Evolutionary conservation across 768 basidiomycete species (phyloP), one percentile per base, ranked within the genome.

Genomic region (Psilocybe azurescens): DNA sequence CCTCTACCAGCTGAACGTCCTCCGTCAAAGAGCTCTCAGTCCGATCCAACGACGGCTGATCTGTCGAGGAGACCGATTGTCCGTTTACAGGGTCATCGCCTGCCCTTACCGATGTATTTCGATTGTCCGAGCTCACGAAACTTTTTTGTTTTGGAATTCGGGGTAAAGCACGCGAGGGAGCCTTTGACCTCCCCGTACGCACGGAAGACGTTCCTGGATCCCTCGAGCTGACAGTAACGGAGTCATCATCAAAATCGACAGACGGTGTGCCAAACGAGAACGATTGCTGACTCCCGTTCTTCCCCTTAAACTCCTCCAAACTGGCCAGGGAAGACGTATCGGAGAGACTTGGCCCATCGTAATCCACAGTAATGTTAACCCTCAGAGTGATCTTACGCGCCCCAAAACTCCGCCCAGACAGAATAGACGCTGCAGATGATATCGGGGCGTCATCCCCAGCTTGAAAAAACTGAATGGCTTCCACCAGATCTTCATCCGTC

Each of bases 281-380:
- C 1, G 86, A 85, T 36, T 78, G 76, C 55, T 84, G 83, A 67
- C 89, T 89, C 58, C 79, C 81, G 66, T 89, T 89, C 48, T 82
- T 78, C 50, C 79, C 78, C 64, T 75, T 78, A 76, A 87, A 88
- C 65, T 93, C 90, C 47, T 96, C 91, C 70, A 89, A 69, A 71
- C 93, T 94, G 20, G 84, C 85, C 16, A 96, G 76, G 8, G 94
- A 95, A 9, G 87, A 88, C 2, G 94, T 93, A 66, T 97, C 96
- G 8, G 93, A 95, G 60, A 97, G 80, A 75, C 90, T 93, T 13
- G 91, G 94, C 0, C 94, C 94, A 72, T 97, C 95, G 67, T 94
- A 96, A 63, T 96, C 95, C 63, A 96, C 87, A 8, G 81, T 80
- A 46, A 98, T 88, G 49, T 89, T 81, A 38, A 97, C 86, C 8